Evolutionary conservation across 768 basidiomycete species (phyloP), one percentile per base, ranked within the genome.

Genomic region (Pluteus cervinus): DNA sequence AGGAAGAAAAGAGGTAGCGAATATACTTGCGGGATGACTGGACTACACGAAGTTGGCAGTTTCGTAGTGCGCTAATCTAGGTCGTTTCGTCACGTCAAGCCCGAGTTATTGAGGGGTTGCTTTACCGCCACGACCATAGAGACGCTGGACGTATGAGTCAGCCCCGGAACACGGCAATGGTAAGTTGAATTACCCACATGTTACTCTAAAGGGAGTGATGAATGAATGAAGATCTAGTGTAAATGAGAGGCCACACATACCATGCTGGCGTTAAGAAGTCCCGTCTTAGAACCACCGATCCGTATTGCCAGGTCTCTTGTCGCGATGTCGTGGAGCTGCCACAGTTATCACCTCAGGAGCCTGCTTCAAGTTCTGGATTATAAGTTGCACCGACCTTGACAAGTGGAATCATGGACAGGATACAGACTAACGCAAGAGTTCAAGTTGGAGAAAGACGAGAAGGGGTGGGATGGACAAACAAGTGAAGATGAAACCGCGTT

Each of bases 181-280:
- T 3, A 21, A 39, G 29, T 20, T 44, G n/a, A n/a, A 48, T 17
- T 2, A 65, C 79, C 53, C 54, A 84, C 79, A 73, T 65, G 46
- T 86, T 86, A 38, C 76, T 79, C 84, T 86, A 33, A 23, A n/a
- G n/a, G n/a, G n/a, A n/a, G n/a, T n/a, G n/a, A 45, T 16, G 34
- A 25, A 22, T 39, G 32, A 43, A 30, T 36, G 7, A 43, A 24
- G 7, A 33, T 22, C 12, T 41, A 12, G 37, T 28, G 32, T 43
- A 4, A 43, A 25, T 16, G 31, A 18, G 16, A 15, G 26, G 37
- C 15, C 28, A 24, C 3, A 48, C 72, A 34, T 53, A 86, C 84
- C 77, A 87, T 65, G 55, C 78, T 86, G 28, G 85, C 86, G 47
- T 90, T 90, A 22, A 91, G 61, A 14, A 93, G 65, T 1, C 86